phyloP scores from a whole-genome alignment of 257 asterid species.

The Solanum chiquidenum region DNA sequence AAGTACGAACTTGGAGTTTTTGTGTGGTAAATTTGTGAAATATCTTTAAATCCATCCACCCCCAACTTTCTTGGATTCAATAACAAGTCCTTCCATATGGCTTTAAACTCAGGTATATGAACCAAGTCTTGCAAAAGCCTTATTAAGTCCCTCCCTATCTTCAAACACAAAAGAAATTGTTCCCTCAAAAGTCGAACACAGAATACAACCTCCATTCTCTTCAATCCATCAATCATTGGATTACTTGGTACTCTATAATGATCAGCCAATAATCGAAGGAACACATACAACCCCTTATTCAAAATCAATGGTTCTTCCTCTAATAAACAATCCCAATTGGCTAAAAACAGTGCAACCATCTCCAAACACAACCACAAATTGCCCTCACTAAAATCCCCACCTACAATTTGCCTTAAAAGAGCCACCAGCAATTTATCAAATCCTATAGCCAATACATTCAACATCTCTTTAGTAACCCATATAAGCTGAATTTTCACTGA shows the following conservation, averaged over 20 bases:
- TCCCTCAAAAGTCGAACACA: conserved; percentile 55
- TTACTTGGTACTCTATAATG: conserved; percentile 38
- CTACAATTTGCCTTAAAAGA: conserved; percentile 64
- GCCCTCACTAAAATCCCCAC: conserved; percentile 61
- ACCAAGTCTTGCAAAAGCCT: conserved; percentile 80
- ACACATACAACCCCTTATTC: conserved; percentile 15
- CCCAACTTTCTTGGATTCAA: conserved; percentile 35
- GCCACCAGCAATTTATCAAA: conserved; percentile 57
- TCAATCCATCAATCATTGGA: conserved; percentile 32
- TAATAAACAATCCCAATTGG: conserved; percentile 45
- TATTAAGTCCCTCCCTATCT: conserved; percentile 72
- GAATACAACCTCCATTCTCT: conserved; percentile 47
- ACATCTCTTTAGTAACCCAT: conserved; percentile 51
- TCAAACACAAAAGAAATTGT: conserved; percentile 48
- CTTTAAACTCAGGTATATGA: conserved; percentile 54
- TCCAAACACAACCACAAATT: conserved; percentile 70
- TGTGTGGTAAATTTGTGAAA: conserved; percentile 36
- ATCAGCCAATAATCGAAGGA: conserved; percentile 56
- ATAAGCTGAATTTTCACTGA: conserved; percentile 46
- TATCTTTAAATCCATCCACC: conserved; percentile 33
- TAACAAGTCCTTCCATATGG: conserved; percentile 66
- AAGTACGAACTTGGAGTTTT: conserved; percentile 55
- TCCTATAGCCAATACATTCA: conserved; percentile 47
- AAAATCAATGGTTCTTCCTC: conserved; percentile 53
- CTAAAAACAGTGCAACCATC: conserved; percentile 38